phyloP scores from a whole-genome alignment of 2,329 filamentous ascomycete genomes.

The Nigrospora osmanthi region DNA sequence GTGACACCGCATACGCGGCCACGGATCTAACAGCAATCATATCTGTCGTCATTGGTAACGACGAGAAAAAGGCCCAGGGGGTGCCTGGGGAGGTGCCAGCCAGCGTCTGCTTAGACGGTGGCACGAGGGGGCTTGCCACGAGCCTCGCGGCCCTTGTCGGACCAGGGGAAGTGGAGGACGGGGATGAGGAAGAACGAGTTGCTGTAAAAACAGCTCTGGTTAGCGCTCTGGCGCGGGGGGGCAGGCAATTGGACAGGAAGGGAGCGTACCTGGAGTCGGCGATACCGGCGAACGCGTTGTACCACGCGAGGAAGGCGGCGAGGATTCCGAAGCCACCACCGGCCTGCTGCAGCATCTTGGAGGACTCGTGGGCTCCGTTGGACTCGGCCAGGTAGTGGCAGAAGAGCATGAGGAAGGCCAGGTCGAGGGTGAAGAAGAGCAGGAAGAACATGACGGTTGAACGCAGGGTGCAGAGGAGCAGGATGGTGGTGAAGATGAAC shows the following conservation, averaged over 20 bases:
- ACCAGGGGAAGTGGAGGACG: slow-evolving; percentile 94
- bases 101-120: background rate
- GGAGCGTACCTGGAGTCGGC: slow-evolving; percentile 56
- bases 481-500: slow-evolving; percentile 77
- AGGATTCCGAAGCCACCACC: slow-evolving; percentile 76
- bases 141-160: slow-evolving; percentile 60
- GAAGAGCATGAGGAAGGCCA: slow-evolving; percentile 67
- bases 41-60: too few species aligned
- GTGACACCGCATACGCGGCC: too few species aligned
- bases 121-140: slow-evolving; percentile 33
- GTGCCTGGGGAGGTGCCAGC: too few species aligned
- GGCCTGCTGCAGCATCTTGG: slow-evolving; percentile 51
- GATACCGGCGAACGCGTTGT: slow-evolving; percentile 77
- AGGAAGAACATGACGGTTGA: slow-evolving; percentile 73
- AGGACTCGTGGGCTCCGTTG: slow-evolving; percentile 37
- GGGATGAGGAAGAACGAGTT: slow-evolving; percentile 86
- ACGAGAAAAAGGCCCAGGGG: too few species aligned
- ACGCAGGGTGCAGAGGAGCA: slow-evolving; percentile 66
- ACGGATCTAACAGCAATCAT: too few species aligned
- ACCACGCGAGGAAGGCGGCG: slow-evolving; percentile 78
- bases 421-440: slow-evolving; percentile 70
- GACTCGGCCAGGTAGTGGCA: slow-evolving; percentile 51
- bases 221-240: slow-evolving; percentile 18
- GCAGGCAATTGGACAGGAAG: background rate
- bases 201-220: slow-evolving; percentile 37